Evolutionary conservation across 1,139 yeast genomes (phyloP).

Genomic region (Kodamaea anthophila): DNA sequence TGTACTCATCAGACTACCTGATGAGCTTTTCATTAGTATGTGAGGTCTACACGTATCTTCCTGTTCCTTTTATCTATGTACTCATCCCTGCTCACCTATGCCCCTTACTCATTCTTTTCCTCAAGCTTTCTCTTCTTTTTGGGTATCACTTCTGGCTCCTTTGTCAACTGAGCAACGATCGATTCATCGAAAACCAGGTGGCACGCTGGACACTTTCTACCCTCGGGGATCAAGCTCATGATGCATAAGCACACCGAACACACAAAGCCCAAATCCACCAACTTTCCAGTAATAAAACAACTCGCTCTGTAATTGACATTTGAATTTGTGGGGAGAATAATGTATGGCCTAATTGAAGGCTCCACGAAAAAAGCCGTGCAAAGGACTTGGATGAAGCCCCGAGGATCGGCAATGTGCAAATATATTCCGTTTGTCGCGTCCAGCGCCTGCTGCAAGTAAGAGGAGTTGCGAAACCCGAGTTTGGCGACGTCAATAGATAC

Average conservation of each 20-base stretch:
- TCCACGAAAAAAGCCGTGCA: constrained; percentile 73
- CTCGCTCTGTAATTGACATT: constrained; percentile 93
- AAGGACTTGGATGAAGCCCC: constrained; percentile 66
- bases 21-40: too few species aligned
- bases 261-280: constrained; percentile 89
- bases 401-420: constrained; percentile 64
- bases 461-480: constrained; percentile 61
- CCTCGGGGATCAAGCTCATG: constrained; percentile 54
- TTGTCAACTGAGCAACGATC: constrained; percentile 33
- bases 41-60: background rate
- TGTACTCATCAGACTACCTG: too few species aligned
- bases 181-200: constrained; percentile 47
- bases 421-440: constrained; percentile 94
- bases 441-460: constrained; percentile 90
- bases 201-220: constrained; percentile 53
- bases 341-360: constrained; percentile 67
- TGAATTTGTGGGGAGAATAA: constrained; percentile 78
- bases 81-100: background rate
- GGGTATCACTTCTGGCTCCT: constrained; percentile 47
- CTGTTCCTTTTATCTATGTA: background rate
- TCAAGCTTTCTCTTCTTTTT: constrained; percentile 31
- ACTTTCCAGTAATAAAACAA: constrained; percentile 81
- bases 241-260: constrained; percentile 92
- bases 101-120: background rate
- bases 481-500: constrained; percentile 89